A percentile compares a stretch with the other conserved stretches of the same genome.
Evolutionary conservation across 2,329 filamentous ascomycete species (phyloP).

Genomic region (Sarocladium strictum): DNA sequence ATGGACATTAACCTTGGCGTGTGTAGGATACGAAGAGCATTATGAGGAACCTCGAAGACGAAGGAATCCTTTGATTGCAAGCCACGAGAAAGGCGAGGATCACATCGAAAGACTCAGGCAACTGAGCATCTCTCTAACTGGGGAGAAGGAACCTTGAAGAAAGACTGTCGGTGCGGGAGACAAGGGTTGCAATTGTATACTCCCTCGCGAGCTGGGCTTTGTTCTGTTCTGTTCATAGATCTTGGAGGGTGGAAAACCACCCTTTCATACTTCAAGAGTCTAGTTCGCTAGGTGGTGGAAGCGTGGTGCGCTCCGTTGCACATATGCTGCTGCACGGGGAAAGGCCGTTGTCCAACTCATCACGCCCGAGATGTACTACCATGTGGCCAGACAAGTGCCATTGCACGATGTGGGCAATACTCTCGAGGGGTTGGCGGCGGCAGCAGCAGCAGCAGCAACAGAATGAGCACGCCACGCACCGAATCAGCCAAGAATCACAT

Average conservation of each 20-base stretch:
- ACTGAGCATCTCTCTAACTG: constrained; percentile 28
- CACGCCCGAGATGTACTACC: no score
- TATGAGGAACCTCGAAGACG: constrained; percentile 29
- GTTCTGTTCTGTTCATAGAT: constrained; percentile 29
- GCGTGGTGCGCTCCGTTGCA: constrained; percentile 2
- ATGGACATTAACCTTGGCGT: constrained; percentile 10
- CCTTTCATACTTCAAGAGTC: constrained; percentile 36
- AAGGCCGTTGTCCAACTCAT: no score
- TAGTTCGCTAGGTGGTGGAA: constrained; percentile 13
- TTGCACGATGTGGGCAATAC: not conserved
- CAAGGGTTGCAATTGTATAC: constrained; percentile 10
- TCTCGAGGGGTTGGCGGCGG: no score
- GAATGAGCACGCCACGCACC: constrained; percentile 5
- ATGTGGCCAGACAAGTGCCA: not conserved
- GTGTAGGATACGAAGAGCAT: constrained; percentile 30
- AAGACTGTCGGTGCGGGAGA: not conserved
- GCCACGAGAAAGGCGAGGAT: not conserved
- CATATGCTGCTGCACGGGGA: not conserved
- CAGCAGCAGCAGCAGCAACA: not conserved
- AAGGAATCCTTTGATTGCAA: constrained; percentile 31
- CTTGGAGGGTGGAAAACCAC: constrained; percentile 40
- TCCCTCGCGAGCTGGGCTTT: constrained; percentile 16
- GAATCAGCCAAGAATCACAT: constrained; percentile 4
- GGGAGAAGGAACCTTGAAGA: constrained; percentile 25
- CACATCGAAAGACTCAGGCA: constrained; percentile 20